Conservation (phyloP, 2,329 filamentous ascomycete genomes). For the Epichloe aotearoae region DNA sequence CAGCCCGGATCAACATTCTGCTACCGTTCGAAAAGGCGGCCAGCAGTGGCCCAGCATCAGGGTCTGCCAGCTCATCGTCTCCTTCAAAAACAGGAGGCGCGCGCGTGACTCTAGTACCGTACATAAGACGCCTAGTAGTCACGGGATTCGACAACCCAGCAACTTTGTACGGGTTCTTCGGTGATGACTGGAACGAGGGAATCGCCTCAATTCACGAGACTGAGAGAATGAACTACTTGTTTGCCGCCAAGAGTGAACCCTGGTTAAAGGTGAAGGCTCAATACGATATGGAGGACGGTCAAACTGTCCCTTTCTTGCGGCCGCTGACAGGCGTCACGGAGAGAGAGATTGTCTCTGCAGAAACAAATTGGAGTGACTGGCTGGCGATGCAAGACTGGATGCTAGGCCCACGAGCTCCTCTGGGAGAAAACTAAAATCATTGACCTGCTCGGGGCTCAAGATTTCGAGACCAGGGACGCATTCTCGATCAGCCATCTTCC, state of each 20-base stretch:
- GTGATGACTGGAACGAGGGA: conserved; percentile 77
- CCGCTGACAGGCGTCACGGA: conserved; percentile 67
- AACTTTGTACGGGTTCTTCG: conserved; percentile 91
- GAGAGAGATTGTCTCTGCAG: conserved; percentile 69
- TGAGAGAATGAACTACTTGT: conserved; percentile 87
- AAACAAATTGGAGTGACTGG: conserved; percentile 87
- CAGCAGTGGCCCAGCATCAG: conserved; percentile 12
- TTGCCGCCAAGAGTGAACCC: conserved; percentile 81
- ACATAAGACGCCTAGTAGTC: conserved; percentile 77
- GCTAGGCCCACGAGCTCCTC: conserved; percentile 68
- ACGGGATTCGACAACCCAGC: conserved; percentile 81
- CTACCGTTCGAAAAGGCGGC: conserved; percentile 65
- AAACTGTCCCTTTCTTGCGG: conserved; percentile 76
- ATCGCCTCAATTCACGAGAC: conserved; percentile 74
- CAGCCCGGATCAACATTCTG: conserved; percentile 82
- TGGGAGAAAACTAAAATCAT: conserved; percentile 9
- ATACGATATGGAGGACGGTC: conserved; percentile 76
- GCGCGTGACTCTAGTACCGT: conserved; percentile 51
- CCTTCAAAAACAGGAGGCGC: conserved; percentile 8
- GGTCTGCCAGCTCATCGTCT: neutral
- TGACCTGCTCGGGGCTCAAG: neutral
- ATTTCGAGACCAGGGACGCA: neutral
- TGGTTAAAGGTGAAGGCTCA: conserved; percentile 83
- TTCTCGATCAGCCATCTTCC: neutral
- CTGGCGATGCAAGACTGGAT: conserved; percentile 97